Conservation (phyloP, 2,329 filamentous ascomycete genomes). For the Hypoxylon sp. region DNA sequence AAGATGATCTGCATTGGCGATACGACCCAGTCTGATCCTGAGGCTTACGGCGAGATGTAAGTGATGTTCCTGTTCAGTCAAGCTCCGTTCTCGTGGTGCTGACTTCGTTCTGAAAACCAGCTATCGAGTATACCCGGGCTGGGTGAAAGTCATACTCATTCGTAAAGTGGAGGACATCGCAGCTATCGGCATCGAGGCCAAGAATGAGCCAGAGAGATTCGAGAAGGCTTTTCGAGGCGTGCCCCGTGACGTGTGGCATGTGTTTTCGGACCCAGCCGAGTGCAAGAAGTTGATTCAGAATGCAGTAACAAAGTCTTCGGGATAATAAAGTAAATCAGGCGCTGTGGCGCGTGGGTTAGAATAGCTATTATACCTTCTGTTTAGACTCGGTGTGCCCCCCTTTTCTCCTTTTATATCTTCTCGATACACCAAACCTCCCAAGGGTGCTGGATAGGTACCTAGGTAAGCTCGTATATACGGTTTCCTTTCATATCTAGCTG, state of each 20-base stretch:
- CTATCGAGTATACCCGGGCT: slow-evolving; percentile 74
- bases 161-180: slow-evolving; percentile 84
- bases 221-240: slow-evolving; percentile 84
- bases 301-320: slow-evolving; percentile 39
- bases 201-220: slow-evolving; percentile 81
- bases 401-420: background rate
- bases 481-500: background rate
- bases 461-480: background rate
- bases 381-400: background rate
- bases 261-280: slow-evolving; percentile 84
- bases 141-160: slow-evolving; percentile 88
- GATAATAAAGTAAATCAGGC: slow-evolving; percentile 1
- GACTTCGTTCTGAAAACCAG: slow-evolving; percentile 50
- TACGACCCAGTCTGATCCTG: slow-evolving; percentile 90
- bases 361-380: background rate
- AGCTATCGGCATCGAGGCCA: slow-evolving; percentile 75
- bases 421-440: slow-evolving; percentile 20
- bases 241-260: slow-evolving; percentile 78
- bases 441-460: background rate
- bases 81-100: slow-evolving; percentile 4
- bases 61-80: slow-evolving; percentile 41
- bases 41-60: slow-evolving; percentile 86
- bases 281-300: slow-evolving; percentile 59
- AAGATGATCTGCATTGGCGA: slow-evolving; percentile 90
- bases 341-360: background rate